Base-by-base conservation (phyloP, 441 rosid species). In the Flueggea neowawraea region DNA sequence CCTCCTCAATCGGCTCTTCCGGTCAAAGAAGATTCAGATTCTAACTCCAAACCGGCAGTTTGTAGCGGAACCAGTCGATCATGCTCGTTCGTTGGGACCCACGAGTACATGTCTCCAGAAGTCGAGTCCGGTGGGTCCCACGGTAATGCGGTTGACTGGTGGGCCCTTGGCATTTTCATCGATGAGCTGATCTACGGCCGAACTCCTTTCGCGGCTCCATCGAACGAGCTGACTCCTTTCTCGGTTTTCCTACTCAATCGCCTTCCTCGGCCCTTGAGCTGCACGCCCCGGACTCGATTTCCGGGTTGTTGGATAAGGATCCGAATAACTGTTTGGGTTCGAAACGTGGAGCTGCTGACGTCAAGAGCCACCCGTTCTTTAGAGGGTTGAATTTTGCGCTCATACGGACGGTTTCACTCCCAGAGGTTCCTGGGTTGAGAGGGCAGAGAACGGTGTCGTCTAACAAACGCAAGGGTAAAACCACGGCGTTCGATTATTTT, bases 111-210 rank as follows among this genome's bases (percentile, higher is more conserved):
- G 12, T 84, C 98, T 0, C 96, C 97, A n/a, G 98, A 93, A 65
- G 81, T 93, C 3, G 77, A 87, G 17, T 88, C 88, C 2, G 98
- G 96, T 7, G 85, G 84, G 5, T 89, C 96, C 16, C 98, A 91
- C 73, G 95, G 88, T 52, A 86, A 85, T 80, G 84, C 91, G 12
- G 95, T 94, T 57, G 97, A 94, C 65, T 94, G 97, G 98, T 90
- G 98, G 97, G 93, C 97, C 33, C 75, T 93, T 0, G 97, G 98
- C 3, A 76, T 93, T 55, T 67, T 93, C 28, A 69, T 87, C 43
- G 87, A 93, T 80, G 97, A 93, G 75, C 75, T 90, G 83, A 57
- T 87, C 55, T 87, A 87, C 61, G 97, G 98, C 0, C 61, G 62
- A 45, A 87, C 97, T 17, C 97, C 98, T 48, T 93, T 93, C 58